Evolutionary conservation across 306 rosid species (phyloP), one percentile per base, ranked within the genome.

Genomic region (Vigna angularis): DNA sequence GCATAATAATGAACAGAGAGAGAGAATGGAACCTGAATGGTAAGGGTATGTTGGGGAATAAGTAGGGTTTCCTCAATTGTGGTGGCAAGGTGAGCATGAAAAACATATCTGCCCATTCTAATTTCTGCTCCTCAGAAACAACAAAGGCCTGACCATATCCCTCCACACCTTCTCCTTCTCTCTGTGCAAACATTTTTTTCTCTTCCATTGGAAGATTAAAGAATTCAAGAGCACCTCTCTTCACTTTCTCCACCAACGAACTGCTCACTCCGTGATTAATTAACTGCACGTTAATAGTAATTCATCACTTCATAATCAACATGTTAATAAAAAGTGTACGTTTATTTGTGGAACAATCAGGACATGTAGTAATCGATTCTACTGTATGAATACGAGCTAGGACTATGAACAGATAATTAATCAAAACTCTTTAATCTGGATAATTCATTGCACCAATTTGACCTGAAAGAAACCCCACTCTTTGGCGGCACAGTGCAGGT

Each of bases 381-480:
- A 0, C 34, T 30, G 3, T 30, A 30, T 30, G 34, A 30, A 30
- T 3, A 30, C 5, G 34, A 30, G 34, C 34, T 2, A 30, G 4
- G 4, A 30, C 34, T 30, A 30, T 30, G 34, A 5, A 34, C 38
- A 34, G 1, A 34, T 34, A 34, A 34, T 34, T 4, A 34, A 34
- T 34, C 6, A 34, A 34, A 34, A 5, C 38, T 34, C 38, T 34
- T 5, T 34, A 4, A 34, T 38, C 42, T 38, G 2, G 64, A 26
- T 28, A 56, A 22, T 56, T 56, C 32, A 10, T 57, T 24, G 8
- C 26, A 57, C 3, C 8, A 57, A 57, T 11, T 24, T 24, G 34
- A 85, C 89, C 86, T 83, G 89, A 40, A 88, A 88, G 77, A 87
- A 88, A 15, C 91, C 89, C 91, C 91, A 85, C 0, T 85, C 69